phyloP scores from a whole-genome alignment of 345 rosid genomes.

The Laguncularia racemosa region DNA sequence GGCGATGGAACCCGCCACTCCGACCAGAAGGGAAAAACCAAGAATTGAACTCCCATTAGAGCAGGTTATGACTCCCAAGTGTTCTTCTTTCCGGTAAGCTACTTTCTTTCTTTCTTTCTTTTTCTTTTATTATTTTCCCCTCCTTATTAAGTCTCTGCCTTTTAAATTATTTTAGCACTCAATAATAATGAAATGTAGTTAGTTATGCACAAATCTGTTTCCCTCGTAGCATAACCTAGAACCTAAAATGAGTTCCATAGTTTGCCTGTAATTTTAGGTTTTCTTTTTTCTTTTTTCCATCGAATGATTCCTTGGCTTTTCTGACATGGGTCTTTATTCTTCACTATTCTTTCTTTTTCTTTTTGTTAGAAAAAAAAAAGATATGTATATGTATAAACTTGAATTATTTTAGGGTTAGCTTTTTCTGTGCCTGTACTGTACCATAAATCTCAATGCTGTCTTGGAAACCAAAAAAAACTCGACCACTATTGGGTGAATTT shows the following conservation, averaged over 20 bases:
- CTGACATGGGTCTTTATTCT: no score
- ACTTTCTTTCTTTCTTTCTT: neutral
- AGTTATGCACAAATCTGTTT: no score
- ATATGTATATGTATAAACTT: no score
- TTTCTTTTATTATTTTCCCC: neutral
- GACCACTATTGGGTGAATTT: constrained; percentile 13
- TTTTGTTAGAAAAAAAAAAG: no score
- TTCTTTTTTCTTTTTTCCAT: no score
- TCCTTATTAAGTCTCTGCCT: neutral
- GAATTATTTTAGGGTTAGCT: neutral
- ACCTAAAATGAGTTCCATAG: no score
- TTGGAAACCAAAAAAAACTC: neutral
- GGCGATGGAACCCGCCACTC: constrained; percentile 64
- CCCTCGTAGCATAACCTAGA: no score
- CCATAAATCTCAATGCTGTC: constrained; percentile 3
- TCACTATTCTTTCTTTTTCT: no score
- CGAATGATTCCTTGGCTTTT: no score
- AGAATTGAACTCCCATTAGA: constrained; percentile 40
- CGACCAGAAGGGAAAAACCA: constrained; percentile 79
- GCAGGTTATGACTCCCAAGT: constrained; percentile 10
- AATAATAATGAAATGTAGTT: no score
- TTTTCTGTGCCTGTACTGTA: constrained; percentile 17
- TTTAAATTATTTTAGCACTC: no score
- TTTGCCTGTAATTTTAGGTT: no score
- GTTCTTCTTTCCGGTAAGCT: constrained; percentile 45